These are phyloP conservation scores for Trametes coccinea DNA, from an alignment of 768 basidiomycete genomes.

Conservation along the genomic window DNA sequence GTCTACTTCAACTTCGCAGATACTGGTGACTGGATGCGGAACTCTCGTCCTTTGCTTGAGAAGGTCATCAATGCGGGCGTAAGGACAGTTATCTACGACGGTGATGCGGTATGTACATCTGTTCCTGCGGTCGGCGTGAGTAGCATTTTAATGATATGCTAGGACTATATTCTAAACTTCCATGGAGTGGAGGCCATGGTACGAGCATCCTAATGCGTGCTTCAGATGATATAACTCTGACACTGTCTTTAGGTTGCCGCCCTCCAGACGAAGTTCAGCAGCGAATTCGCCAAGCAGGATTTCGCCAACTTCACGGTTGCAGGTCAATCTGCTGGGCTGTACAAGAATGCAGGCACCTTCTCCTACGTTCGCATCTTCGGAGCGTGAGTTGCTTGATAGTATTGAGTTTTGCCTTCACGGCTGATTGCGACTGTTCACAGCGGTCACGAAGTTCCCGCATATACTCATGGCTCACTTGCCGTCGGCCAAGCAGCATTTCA, in stretches of 20 bases:
- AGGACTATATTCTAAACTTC: constrained; percentile 56
- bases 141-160: not conserved
- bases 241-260: constrained; percentile 39
- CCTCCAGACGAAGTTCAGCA: constrained; percentile 48
- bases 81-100: constrained; percentile 52
- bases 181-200: constrained; percentile 61
- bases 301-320: constrained; percentile 52
- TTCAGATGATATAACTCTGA: not conserved
- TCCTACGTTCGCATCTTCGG: constrained; percentile 54
- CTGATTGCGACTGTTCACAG: constrained; percentile 7
- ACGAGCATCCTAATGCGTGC: not conserved
- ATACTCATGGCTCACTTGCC: constrained; percentile 26
- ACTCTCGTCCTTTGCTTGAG: constrained; percentile 48
- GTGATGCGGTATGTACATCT: constrained; percentile 48
- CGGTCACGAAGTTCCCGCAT: constrained; percentile 35
- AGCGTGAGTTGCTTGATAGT: constrained; percentile 22
- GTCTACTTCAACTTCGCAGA: constrained; percentile 50
- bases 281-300: constrained; percentile 41
- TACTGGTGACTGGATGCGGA: constrained; percentile 61
- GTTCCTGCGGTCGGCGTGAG: no score
- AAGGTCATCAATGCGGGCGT: constrained; percentile 61
- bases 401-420: not conserved
- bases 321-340: constrained; percentile 50
- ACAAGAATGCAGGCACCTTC: constrained; percentile 59
- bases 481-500: constrained; percentile 30